Percentiles rank a stretch among this genome's conserved stretches.
These are phyloP conservation scores for Heimioporus sp. DNA, from an alignment of 768 basidiomycete species.

Conservation along the genomic window DNA sequence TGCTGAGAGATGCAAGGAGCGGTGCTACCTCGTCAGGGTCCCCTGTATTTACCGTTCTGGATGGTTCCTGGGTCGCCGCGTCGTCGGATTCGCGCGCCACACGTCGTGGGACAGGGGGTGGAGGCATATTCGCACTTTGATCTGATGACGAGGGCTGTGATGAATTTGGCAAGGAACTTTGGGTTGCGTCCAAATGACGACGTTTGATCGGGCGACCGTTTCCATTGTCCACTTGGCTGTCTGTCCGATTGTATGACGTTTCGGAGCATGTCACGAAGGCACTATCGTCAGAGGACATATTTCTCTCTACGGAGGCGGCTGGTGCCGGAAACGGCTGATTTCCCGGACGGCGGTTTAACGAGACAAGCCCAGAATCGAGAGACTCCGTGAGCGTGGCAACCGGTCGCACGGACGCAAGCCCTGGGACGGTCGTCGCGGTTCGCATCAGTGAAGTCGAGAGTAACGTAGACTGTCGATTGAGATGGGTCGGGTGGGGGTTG, in stretches of 20 bases:
- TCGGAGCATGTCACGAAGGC: slow-evolving; percentile 29
- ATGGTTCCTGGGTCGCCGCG: slow-evolving; percentile 1
- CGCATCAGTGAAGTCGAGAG: slow-evolving; percentile 14
- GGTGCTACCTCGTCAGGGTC: slow-evolving; percentile 10
- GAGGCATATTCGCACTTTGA: slow-evolving; percentile 26
- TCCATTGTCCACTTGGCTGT: not conserved
- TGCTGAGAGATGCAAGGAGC: slow-evolving; percentile 40
- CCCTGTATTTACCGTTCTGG: slow-evolving; percentile 3
- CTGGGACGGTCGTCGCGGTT: slow-evolving; percentile 9
- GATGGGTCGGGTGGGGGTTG: slow-evolving; percentile 37
- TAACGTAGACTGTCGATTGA: slow-evolving; percentile 17
- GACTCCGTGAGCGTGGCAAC: not conserved
- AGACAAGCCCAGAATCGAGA: not conserved
- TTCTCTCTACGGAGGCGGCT: slow-evolving; percentile 8
- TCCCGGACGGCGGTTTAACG: slow-evolving; percentile 1
- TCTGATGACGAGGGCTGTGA: slow-evolving; percentile 31
- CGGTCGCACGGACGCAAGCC: not conserved
- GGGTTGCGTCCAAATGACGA: slow-evolving; percentile 5
- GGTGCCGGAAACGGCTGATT: not conserved
- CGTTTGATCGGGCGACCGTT: not conserved
- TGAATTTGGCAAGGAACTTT: slow-evolving; percentile 30
- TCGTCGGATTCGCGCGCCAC: slow-evolving; percentile 3
- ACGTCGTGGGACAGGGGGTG: slow-evolving; percentile 28
- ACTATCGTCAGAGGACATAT: slow-evolving; percentile 27
- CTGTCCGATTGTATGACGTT: slow-evolving; percentile 10